phyloP scores from a whole-genome alignment of 169 alveolate species.

The Ophryocystis elektroscirrha region DNA sequence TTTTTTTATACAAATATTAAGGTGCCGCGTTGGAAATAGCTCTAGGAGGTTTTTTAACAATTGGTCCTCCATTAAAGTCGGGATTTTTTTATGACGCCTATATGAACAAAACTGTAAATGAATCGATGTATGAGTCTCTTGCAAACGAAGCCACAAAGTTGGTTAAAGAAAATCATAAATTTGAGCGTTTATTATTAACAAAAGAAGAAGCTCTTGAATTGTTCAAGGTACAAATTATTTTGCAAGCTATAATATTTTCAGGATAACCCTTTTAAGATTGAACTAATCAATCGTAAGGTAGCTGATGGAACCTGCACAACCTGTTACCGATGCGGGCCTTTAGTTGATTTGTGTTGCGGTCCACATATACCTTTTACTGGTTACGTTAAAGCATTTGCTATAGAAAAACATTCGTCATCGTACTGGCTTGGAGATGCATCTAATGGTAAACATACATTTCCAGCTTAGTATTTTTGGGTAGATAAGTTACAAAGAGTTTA shows the following conservation, averaged over 20 bases:
- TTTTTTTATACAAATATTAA: neutral
- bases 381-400: constrained; percentile 69
- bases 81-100: constrained; percentile 96
- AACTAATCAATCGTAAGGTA: constrained; percentile 73
- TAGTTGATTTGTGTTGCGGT: constrained; percentile 96
- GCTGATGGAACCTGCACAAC: constrained; percentile 78
- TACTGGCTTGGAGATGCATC: constrained; percentile 81
- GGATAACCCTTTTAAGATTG: constrained; percentile 88
- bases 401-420: constrained; percentile 85
- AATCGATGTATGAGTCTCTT: neutral
- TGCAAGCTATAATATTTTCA: too few species aligned
- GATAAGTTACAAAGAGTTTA: constrained; percentile 93
- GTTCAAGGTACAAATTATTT: too few species aligned
- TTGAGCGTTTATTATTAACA: constrained; percentile 24
- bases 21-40: constrained; percentile 75
- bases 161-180: neutral
- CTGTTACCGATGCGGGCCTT: constrained; percentile 84
- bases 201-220: constrained; percentile 88
- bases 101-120: constrained; percentile 48
- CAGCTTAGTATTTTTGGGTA: neutral
- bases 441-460: constrained; percentile 7
- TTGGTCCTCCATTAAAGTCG: constrained; percentile 77
- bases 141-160: neutral
- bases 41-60: constrained; percentile 82
- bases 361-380: constrained; percentile 93